Conservation (phyloP, 129 eudicot genomes). For the Helichrysum umbraculigerum region DNA sequence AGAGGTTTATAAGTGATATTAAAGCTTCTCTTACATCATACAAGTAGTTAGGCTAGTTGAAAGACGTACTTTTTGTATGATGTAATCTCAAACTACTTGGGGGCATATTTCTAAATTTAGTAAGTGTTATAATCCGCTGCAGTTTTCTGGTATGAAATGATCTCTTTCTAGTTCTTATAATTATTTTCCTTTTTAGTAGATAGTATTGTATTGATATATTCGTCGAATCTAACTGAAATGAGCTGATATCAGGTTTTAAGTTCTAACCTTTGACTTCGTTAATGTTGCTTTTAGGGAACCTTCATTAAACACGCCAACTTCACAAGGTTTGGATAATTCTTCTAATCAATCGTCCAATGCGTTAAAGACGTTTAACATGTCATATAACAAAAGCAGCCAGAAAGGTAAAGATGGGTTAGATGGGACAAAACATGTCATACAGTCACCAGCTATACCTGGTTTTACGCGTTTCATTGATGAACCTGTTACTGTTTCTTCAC, state of each 20-base stretch:
- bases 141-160: constrained; percentile 3
- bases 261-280: constrained; percentile 5
- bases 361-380: constrained; percentile 59
- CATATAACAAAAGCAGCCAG: constrained; percentile 60
- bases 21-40: neutral
- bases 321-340: constrained; percentile 28
- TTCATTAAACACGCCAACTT: constrained; percentile 32
- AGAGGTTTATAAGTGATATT: neutral
- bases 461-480: constrained; percentile 67
- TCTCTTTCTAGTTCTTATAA: neutral
- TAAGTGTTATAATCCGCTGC: neutral
- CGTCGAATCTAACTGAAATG: neutral
- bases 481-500: constrained; percentile 29
- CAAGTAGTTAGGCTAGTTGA: neutral
- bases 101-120: constrained; percentile 5
- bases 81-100: neutral
- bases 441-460: constrained; percentile 62
- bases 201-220: neutral
- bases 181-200: constrained; percentile 14
- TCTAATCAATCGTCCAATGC: constrained; percentile 44
- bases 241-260: constrained; percentile 4
- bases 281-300: constrained; percentile 47
- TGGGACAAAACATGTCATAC: constrained; percentile 59
- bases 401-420: constrained; percentile 47
- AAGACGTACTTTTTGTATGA: neutral